Conservation (phyloP, 1,284 basidiomycete genomes). For the Peniophora sp. region DNA sequence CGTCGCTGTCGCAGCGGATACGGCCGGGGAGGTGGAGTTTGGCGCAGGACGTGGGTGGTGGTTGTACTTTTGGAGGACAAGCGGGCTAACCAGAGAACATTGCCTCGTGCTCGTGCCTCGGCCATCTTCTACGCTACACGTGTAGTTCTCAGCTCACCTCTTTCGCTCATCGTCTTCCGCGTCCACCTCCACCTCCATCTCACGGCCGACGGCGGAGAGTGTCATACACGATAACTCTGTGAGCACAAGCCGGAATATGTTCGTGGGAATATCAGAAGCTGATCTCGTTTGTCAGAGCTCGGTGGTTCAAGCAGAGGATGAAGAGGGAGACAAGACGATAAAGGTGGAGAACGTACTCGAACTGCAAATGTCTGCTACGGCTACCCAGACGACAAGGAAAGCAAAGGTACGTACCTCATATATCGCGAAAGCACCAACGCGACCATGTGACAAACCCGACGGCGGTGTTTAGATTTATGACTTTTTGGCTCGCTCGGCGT, state of each 20-base stretch:
- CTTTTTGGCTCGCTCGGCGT: slow-evolving; percentile 22
- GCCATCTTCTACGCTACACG: slow-evolving; percentile 3
- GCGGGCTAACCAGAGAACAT: neutral
- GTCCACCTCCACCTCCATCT: slow-evolving; percentile 11
- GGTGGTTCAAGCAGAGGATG: slow-evolving; percentile 5
- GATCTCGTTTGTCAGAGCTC: neutral
- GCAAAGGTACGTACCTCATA: slow-evolving; percentile 8
- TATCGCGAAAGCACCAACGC: neutral
- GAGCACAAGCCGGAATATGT: neutral
- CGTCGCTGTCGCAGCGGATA: neutral
- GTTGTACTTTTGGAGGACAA: neutral
- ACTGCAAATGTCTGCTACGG: slow-evolving; percentile 2
- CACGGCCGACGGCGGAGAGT: slow-evolving; percentile 6
- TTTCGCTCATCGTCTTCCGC: slow-evolving; percentile 22
- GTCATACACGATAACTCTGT: neutral
- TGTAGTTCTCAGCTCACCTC: slow-evolving; percentile 23
- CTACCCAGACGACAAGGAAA: slow-evolving; percentile 10
- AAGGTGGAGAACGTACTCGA: slow-evolving; percentile 4
- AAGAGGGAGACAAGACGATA: slow-evolving; percentile 9
- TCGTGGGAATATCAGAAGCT: neutral
- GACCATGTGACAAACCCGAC: neutral
- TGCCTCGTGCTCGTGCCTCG: slow-evolving; percentile 12
- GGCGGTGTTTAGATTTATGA: slow-evolving; percentile 27
- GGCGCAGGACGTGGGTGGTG: slow-evolving; percentile 11
- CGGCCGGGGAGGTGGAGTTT: slow-evolving; percentile 11